These are phyloP conservation scores for Venturia pyrina DNA, from an alignment of 2,329 filamentous ascomycete genomes.

Conservation along the genomic window DNA sequence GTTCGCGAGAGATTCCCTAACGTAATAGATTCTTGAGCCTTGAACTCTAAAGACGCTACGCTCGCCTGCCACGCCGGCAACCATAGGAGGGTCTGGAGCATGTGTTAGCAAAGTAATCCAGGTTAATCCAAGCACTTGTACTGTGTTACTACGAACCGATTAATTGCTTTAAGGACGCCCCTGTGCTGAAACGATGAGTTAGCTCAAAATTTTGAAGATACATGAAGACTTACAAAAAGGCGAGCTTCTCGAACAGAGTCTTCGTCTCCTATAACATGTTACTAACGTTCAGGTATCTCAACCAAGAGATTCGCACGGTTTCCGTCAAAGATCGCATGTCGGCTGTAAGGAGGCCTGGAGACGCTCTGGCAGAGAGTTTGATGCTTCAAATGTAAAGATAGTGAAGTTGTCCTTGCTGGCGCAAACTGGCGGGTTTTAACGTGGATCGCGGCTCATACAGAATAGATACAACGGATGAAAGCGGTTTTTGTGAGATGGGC, in stretches of 20 bases:
- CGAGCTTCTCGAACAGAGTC: neutral
- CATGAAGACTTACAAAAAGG: neutral
- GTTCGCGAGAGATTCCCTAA: constrained; percentile 81
- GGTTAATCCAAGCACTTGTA: too few relatives aligned
- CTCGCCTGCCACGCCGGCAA: neutral
- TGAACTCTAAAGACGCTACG: constrained; percentile 65
- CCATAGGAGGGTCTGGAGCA: constrained; percentile 16
- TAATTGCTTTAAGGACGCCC: neutral
- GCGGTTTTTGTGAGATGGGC: neutral
- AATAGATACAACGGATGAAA: neutral
- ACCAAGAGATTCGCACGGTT: neutral
- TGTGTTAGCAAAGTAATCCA: constrained; percentile 10
- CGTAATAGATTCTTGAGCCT: constrained; percentile 79
- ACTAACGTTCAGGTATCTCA: neutral
- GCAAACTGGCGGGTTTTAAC: neutral
- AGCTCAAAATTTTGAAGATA: too few relatives aligned
- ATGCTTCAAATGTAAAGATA: neutral
- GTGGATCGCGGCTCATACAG: neutral
- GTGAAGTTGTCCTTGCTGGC: neutral
- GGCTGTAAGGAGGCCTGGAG: neutral
- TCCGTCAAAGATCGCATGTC: neutral
- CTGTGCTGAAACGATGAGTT: neutral
- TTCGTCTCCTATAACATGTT: neutral
- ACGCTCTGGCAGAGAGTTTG: neutral
- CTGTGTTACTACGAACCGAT: neutral